A percentile compares a stretch with the other conserved stretches of the same genome.
Evolutionary conservation across 768 basidiomycete genomes (phyloP).

Genomic region (Russula sp.): DNA sequence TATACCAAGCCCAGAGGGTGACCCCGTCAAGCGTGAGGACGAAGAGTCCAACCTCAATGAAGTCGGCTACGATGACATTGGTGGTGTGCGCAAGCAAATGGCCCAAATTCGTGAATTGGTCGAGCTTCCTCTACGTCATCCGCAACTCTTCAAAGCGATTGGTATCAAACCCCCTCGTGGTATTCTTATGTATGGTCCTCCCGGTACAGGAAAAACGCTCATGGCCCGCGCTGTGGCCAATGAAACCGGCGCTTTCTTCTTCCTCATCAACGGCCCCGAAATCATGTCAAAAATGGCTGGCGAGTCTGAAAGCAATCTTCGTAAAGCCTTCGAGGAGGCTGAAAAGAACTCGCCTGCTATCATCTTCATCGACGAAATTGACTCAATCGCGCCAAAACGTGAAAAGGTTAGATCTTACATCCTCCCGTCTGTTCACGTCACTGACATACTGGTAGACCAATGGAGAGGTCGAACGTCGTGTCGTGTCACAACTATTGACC

Average conservation of each 20-base stretch:
- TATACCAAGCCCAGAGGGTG: slow-evolving; percentile 64
- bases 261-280: slow-evolving; percentile 99
- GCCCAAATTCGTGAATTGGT: slow-evolving; percentile 99
- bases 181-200: slow-evolving; percentile 97
- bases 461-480: slow-evolving; percentile 98
- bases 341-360: slow-evolving; percentile 99
- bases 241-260: slow-evolving; percentile 99
- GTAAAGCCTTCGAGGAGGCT: slow-evolving; percentile 99
- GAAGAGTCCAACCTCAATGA: slow-evolving; percentile 95
- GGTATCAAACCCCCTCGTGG: slow-evolving; percentile 99
- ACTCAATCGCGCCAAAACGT: slow-evolving; percentile 99
- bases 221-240: slow-evolving; percentile 99
- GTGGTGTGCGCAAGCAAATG: slow-evolving; percentile 99
- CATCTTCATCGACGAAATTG: slow-evolving; percentile 99
- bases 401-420: slow-evolving; percentile 66
- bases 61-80: slow-evolving; percentile 98
- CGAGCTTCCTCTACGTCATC: slow-evolving; percentile 95
- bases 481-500: slow-evolving; percentile 96
- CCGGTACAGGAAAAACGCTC: slow-evolving; percentile 98
- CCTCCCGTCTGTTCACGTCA: slow-evolving; percentile 1
- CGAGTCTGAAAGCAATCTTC: slow-evolving; percentile 92
- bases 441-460: slow-evolving; percentile 60
- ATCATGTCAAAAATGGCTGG: slow-evolving; percentile 99
- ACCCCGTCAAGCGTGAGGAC: slow-evolving; percentile 97
- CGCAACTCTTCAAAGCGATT: slow-evolving; percentile 99